phyloP scores from a whole-genome alignment of 345 rosid species.

The Pistacia atlantica region DNA sequence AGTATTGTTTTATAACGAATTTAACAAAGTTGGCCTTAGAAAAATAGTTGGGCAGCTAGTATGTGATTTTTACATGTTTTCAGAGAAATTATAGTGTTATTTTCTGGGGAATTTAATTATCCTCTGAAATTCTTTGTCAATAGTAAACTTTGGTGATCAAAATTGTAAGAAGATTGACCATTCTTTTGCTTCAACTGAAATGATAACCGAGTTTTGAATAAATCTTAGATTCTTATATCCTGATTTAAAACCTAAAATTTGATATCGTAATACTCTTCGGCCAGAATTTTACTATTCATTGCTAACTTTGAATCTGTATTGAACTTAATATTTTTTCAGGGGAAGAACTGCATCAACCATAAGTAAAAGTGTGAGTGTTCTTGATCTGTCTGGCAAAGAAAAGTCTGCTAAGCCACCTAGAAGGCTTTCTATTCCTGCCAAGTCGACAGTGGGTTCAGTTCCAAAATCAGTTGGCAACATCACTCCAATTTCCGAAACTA shows the following conservation, averaged over 20 bases:
- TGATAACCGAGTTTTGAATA: background rate
- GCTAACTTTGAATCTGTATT: too few species aligned
- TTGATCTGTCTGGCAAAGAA: constrained; percentile 67
- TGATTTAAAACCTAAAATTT: background rate
- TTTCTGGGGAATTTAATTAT: background rate
- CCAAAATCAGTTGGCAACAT: constrained; percentile 37
- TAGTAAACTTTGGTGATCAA: background rate
- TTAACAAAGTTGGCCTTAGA: background rate
- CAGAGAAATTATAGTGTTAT: background rate
- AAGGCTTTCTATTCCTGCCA: constrained; percentile 72
- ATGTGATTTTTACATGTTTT: background rate
- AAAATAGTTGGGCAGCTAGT: background rate
- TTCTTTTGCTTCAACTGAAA: background rate
- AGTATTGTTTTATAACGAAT: background rate
- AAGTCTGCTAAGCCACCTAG: constrained; percentile 80
- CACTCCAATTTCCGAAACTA: constrained; percentile 61
- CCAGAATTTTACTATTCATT: too few species aligned
- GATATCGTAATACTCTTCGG: background rate
- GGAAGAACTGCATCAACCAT: constrained; percentile 48
- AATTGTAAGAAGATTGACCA: background rate
- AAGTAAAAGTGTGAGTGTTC: constrained; percentile 74
- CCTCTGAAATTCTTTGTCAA: background rate
- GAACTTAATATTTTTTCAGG: constrained; percentile 27
- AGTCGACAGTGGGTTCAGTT: constrained; percentile 42
- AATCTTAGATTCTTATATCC: background rate